Base-by-base conservation (phyloP, 1,284 basidiomycete genomes). In the Cryptococcus jaspeensis region DNA sequence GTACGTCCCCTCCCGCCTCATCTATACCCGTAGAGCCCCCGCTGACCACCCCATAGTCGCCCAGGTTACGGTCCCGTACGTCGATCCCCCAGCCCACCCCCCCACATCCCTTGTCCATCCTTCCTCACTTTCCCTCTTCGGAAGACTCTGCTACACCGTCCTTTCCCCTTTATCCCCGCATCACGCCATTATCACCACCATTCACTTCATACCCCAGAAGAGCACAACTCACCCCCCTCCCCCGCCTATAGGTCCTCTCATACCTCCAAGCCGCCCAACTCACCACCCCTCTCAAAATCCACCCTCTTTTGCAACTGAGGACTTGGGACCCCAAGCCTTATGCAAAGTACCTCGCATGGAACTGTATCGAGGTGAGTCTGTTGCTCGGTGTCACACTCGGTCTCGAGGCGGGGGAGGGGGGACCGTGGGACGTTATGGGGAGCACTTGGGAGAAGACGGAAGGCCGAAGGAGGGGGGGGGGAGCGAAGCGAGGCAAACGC, bases 181-280 rank as follows among this genome's bases (percentile, higher is more conserved):
- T 13, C 40, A 41, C 20, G 40, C 40, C n/a, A n/a, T n/a, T n/a
- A n/a, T n/a, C n/a, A n/a, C n/a, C n/a, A n/a, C n/a, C n/a, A n/a
- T 44, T 16, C 43, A 16, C 22, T 44, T n/a, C n/a, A n/a, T n/a
- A n/a, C n/a, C n/a, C n/a, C n/a, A n/a, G n/a, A n/a, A n/a, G n/a
- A n/a, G n/a, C n/a, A n/a, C n/a, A n/a, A n/a, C n/a, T n/a, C n/a
- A n/a, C n/a, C n/a, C n/a, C n/a, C n/a, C n/a, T n/a, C n/a, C n/a
- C n/a, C n/a, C 49, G 18, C n/a, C 38, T 8, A 13, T 16, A 62
- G 53, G 65, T 69, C 4, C 62, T 75, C 2, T 71, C 69, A 1
- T 74, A 75, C 52, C 70, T 74, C 5, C 72, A 76, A 64, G 74
- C 74, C 3, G 68, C 72, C 8, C 69, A 72, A 45, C 66, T 76